Evolutionary conservation across 441 rosid genomes (phyloP), one percentile per base, ranked within the genome.

Genomic region (Croton laevigatus): DNA sequence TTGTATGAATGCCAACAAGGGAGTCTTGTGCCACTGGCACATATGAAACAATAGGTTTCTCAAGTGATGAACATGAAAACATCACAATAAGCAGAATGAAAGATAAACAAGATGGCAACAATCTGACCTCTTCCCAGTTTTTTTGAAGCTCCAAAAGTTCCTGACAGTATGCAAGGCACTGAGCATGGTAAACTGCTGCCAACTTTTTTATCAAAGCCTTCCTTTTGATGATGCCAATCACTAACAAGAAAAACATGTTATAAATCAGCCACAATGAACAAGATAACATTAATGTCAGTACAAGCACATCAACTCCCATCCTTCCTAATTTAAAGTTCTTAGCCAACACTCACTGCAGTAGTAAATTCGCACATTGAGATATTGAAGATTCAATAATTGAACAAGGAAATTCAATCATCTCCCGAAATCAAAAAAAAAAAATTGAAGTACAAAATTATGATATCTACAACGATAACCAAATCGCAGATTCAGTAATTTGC

Each of bases 141-240:
- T 81, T 87, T 71, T 94, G 97, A 7, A 90, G 89, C 54, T 92
- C 94, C 66, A 92, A 72, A 61, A 94, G 94, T 76, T 94, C 86
- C 67, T 84, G 91, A 75, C 94, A 90, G 77, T 86, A 85, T 9
- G 88, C 70, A 73, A 94, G 89, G 81, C 99, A 92, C 66, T 92
- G 89, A 0, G 87, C 82, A 46, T 92, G 97, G 74, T 89, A 92
- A 12, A 86, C 89, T 14, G 89, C 91, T 0, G 97, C 98, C 76
- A 92, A 73, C 61, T 90, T 94, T 76, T 92, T 92, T 69, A 94
- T 85, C 89, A 94, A 85, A 42, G 88, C 97, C 68, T 89, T 94
- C 81, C 98, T 90, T 73, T 90, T 91, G 70, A 91, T 94, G 73
- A 91, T 88, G 54, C 98, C 98, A 57, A 94, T 89, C 95, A 90